Evolutionary conservation across 805 yeast genomes (phyloP), one percentile per base, ranked within the genome.

Genomic region (Wickerhamiella allomyrinae): DNA sequence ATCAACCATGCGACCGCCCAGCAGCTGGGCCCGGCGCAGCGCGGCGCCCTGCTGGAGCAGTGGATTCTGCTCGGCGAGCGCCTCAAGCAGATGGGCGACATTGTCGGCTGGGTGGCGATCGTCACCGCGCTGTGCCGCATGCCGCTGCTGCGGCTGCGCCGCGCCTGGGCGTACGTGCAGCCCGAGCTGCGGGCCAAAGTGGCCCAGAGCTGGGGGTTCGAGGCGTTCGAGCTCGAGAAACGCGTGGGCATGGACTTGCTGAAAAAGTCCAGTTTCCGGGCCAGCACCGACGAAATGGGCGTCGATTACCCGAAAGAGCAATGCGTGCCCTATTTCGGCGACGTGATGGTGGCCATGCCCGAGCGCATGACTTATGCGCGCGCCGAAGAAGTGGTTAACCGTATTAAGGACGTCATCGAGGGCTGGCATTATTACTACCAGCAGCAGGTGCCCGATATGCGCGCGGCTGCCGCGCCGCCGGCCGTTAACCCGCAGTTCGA

Each of bases 101-200:
- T 85, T 87, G 87, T 86, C 0, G 78, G 91, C 23, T 89, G 96
- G 96, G 64, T 85, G 20, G 94, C 95, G 0, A 76, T 89, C 50
- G 84, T 95, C 1, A 77, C 91, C 0, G 69, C 80, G 1, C 69
- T 87, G 2, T 79, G 94, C 53, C 81, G 94, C 0, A 74, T 79
- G 42, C 94, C 95, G 0, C 68, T 89, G 2, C 63, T 89, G 44
- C 70, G 97, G 49, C 65, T 89, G 37, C 63, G 71, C 21, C 70
- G 72, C 41, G 70, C 87, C 1, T 89, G 97, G 97, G 64, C 77
- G 7, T 64, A 67, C 38, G 82, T 86, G 3, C 71, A 80, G 11
- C 69, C 71, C 17, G 71, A 71, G 22, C 66, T 72, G 37, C 59
- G 82, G 41, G 76, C 73, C 42, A 63, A 74, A 2, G 73, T 85